Conservation (phyloP, 305 asterid genomes). For the Ajuga reptans region DNA sequence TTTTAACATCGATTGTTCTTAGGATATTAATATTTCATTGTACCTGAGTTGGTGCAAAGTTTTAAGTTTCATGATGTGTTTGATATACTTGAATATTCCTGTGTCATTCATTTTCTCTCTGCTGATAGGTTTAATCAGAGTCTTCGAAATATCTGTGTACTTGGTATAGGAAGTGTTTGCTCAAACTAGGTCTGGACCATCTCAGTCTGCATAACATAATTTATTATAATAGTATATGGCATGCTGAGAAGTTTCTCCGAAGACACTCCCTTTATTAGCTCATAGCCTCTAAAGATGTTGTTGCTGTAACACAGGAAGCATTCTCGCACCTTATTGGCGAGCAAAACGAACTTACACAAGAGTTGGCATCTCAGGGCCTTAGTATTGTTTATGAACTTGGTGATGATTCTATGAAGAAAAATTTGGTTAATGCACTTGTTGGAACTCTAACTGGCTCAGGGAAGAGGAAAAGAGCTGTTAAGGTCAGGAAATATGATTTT, state of each 20-base stretch:
- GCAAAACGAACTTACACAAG: constrained; percentile 94
- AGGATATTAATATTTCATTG: not conserved
- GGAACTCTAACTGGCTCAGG: constrained; percentile 97
- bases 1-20: not conserved
- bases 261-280: constrained; percentile 13
- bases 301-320: constrained; percentile 66
- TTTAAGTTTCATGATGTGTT: not conserved
- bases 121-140: constrained; percentile 2
- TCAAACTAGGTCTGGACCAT: constrained; percentile 6
- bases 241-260: constrained; percentile 1
- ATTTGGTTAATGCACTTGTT: constrained; percentile 90
- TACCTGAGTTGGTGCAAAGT: constrained; percentile 4
- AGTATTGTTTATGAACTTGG: constrained; percentile 97
- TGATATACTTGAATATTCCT: not conserved
- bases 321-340: constrained; percentile 91
- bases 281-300: constrained; percentile 21
- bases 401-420: constrained; percentile 79
- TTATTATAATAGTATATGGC: not conserved
- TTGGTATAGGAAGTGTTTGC: not conserved
- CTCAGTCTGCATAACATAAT: not conserved
- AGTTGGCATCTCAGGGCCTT: constrained; percentile 98
- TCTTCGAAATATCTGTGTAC: not conserved
- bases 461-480: constrained; percentile 93
- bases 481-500: constrained; percentile 44
- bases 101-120: not conserved